A percentile compares a stretch with the other conserved stretches of the same genome.
Conservation (phyloP, 495 filamentous ascomycete genomes). For the Penicillium salamii region DNA sequence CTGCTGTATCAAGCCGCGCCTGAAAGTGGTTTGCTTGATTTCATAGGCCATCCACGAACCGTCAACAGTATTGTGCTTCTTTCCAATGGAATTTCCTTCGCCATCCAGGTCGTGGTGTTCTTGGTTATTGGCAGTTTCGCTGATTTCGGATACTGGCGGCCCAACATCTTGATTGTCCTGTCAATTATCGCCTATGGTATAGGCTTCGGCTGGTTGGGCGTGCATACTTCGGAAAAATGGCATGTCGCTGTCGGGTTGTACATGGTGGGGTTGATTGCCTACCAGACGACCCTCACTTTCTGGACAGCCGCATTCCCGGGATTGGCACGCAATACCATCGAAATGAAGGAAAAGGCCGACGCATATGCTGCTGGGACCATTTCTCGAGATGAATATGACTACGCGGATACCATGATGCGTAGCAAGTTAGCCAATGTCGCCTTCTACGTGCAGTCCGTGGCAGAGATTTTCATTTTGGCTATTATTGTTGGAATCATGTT, state of each 20-base stretch:
- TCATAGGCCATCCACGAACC: constrained; percentile 49
- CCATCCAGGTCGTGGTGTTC: constrained; percentile 60
- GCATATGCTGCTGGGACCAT: constrained; percentile 51
- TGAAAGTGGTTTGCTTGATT: constrained; percentile 43
- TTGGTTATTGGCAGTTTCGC: constrained; percentile 54
- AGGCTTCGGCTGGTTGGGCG: constrained; percentile 63
- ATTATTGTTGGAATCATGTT: constrained; percentile 64
- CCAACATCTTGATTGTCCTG: constrained; percentile 58
- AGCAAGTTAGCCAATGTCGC: constrained; percentile 58
- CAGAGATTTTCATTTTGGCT: constrained; percentile 59
- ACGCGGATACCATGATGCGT: constrained; percentile 59
- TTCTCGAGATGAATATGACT: constrained; percentile 57
- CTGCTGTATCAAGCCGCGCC: constrained; percentile 57
- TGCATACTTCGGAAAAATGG: constrained; percentile 56
- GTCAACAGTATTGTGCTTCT: constrained; percentile 62
- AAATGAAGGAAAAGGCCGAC: constrained; percentile 52
- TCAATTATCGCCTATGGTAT: constrained; percentile 58
- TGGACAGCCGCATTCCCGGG: constrained; percentile 66
- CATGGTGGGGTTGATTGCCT: constrained; percentile 62
- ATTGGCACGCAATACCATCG: constrained; percentile 55
- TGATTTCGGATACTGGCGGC: constrained; percentile 61
- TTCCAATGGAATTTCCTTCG: constrained; percentile 62
- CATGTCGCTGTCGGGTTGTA: constrained; percentile 55
- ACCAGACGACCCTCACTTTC: constrained; percentile 64
- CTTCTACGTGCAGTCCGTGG: constrained; percentile 60